Evolutionary conservation across 805 yeast genomes (phyloP).

Genomic region (Ogataea methanolica): DNA sequence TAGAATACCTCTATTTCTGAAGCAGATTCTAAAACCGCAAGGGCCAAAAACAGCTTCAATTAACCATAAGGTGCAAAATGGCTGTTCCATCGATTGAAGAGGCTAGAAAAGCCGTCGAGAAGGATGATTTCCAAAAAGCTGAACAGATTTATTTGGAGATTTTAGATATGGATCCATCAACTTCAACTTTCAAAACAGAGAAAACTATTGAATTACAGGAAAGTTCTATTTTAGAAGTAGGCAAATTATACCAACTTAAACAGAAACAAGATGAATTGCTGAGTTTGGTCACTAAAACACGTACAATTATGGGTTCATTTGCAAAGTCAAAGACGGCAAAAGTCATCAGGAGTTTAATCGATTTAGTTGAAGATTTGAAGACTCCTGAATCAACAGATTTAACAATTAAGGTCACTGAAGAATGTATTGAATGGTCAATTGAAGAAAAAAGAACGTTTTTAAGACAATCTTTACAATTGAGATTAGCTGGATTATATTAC

Average conservation of each 20-base stretch:
- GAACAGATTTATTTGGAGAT: slow-evolving; percentile 55
- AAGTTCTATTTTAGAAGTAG: slow-evolving; percentile 68
- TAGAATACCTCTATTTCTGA: too few species aligned
- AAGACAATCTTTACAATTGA: slow-evolving; percentile 82
- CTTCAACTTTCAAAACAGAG: slow-evolving; percentile 28
- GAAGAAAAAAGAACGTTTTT: slow-evolving; percentile 80
- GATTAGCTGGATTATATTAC: slow-evolving; percentile 72
- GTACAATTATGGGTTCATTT: slow-evolving; percentile 60
- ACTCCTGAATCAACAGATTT: slow-evolving; percentile 48
- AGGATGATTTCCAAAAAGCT: slow-evolving; percentile 49
- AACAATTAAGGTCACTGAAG: slow-evolving; percentile 70
- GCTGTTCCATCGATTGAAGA: slow-evolving; percentile 38
- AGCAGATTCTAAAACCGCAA: too few species aligned
- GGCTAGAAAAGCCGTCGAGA: slow-evolving; percentile 56
- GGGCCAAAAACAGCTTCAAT: not conserved
- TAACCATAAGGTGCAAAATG: slow-evolving; percentile 13
- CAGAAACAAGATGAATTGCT: slow-evolving; percentile 48
- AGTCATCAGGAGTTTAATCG: slow-evolving; percentile 77
- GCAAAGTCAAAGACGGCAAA: slow-evolving; percentile 96
- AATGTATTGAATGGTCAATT: slow-evolving; percentile 83
- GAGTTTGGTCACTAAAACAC: slow-evolving; percentile 60
- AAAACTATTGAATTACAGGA: slow-evolving; percentile 54
- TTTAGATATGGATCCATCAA: slow-evolving; percentile 28
- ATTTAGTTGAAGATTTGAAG: slow-evolving; percentile 62
- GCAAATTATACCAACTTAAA: slow-evolving; percentile 56